Conservation (phyloP, 106 monocot genomes). For the Narthecium ossifragum region DNA sequence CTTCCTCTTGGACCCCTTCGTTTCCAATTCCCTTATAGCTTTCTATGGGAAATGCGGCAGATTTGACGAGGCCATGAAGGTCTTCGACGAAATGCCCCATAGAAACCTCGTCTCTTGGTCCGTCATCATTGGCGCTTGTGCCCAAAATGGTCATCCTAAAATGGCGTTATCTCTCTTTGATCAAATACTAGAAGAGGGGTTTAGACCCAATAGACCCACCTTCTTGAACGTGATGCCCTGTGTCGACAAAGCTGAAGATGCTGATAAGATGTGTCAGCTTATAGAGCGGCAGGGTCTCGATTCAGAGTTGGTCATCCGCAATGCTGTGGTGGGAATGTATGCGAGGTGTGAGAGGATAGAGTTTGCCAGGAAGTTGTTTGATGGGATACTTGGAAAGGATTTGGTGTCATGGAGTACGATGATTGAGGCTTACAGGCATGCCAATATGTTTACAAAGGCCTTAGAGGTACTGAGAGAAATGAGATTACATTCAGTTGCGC, state of each 20-base stretch:
- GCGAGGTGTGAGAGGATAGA: slow-evolving; percentile 34
- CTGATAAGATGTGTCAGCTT: slow-evolving; percentile 27
- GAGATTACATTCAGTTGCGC: slow-evolving; percentile 7
- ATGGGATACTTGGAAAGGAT: slow-evolving; percentile 14
- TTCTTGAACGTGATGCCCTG: slow-evolving; percentile 49
- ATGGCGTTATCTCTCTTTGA: slow-evolving; percentile 8
- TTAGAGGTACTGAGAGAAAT: slow-evolving; percentile 33
- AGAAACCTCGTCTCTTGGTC: slow-evolving; percentile 16
- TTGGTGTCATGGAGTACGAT: slow-evolving; percentile 46
- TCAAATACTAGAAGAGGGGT: neutral
- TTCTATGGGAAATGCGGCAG: slow-evolving; percentile 25
- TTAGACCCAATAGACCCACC: slow-evolving; percentile 20
- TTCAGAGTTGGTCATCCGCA: slow-evolving; percentile 22
- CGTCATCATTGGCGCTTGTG: slow-evolving; percentile 8
- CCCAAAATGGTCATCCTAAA: neutral
- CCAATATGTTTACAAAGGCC: slow-evolving; percentile 23
- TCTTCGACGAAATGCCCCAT: slow-evolving; percentile 8
- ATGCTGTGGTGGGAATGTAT: slow-evolving; percentile 42
- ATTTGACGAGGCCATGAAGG: neutral
- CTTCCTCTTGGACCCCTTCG: slow-evolving; percentile 7
- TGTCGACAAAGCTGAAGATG: slow-evolving; percentile 13
- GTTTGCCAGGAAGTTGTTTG: slow-evolving; percentile 30
- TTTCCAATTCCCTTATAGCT: slow-evolving; percentile 39
- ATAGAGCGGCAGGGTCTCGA: slow-evolving; percentile 20
- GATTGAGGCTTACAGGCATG: slow-evolving; percentile 39